Percentiles rank a stretch among this genome's conserved stretches.
Conservation (phyloP, 1,284 basidiomycete species). For the Leccinum brunneo-olivaceum region DNA sequence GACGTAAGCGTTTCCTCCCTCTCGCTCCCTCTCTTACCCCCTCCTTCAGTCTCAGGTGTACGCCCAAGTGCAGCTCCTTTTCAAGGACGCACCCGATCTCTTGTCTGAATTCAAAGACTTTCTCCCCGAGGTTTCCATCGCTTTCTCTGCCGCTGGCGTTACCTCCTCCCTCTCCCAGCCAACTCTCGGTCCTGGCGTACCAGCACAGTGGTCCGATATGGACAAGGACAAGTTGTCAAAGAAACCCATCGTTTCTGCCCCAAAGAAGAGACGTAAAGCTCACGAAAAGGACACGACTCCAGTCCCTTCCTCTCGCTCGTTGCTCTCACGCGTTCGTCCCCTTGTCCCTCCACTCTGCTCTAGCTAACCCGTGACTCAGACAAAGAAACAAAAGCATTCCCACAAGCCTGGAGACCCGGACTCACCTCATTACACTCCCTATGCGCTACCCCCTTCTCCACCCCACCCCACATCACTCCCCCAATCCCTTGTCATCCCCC, state of each 20-base stretch:
- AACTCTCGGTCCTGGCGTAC: conserved; percentile 28
- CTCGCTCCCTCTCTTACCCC: conserved; percentile 5
- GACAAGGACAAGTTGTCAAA: conserved; percentile 41
- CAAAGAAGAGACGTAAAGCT: conserved; percentile 41
- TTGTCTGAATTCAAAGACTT: conserved; percentile 96
- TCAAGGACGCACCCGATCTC: conserved; percentile 89
- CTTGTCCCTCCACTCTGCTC: background rate
- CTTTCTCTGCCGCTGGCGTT: conserved; percentile 32
- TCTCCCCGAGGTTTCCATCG: conserved; percentile 65
- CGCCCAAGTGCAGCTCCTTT: conserved; percentile 86
- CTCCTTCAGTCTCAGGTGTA: conserved; percentile 68
- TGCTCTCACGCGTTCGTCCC: conserved; percentile 34
- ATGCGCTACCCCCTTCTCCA: conserved; percentile 36
- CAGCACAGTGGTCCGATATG: conserved; percentile 36
- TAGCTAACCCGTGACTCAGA: conserved; percentile 26
- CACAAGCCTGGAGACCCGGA: conserved; percentile 50
- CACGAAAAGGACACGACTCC: conserved; percentile 58
- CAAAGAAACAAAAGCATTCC: conserved; percentile 54
- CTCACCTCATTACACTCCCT: conserved; percentile 52
- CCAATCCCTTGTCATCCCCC: conserved; percentile 28
- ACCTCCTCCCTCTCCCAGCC: conserved; percentile 41
- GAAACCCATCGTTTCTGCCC: conserved; percentile 36
- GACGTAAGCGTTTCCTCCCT: conserved; percentile 55
- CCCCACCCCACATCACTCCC: conserved; percentile 31
- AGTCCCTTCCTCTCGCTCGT: conserved; percentile 41